These are phyloP conservation scores for Penicillium atrosanguineum DNA, from an alignment of 495 filamentous ascomycete species.

Conservation along the genomic window DNA sequence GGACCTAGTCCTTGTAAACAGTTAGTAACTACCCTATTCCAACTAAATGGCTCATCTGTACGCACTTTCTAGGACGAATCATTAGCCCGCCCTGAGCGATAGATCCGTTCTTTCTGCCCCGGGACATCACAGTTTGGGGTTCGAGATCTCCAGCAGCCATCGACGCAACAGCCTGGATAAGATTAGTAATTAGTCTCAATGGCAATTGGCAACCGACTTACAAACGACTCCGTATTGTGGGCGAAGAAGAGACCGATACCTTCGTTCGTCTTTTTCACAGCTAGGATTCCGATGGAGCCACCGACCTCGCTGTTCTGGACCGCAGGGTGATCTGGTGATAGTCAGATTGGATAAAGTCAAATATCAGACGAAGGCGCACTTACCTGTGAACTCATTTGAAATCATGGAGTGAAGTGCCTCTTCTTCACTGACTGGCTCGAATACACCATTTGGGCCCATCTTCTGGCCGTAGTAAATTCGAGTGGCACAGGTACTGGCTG, in stretches of 20 bases:
- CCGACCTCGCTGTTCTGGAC: constrained; percentile 66
- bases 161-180: constrained; percentile 67
- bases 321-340: constrained; percentile 61
- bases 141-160: constrained; percentile 90
- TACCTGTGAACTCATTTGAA: constrained; percentile 73
- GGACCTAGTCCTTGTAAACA: background rate
- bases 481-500: constrained; percentile 73
- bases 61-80: constrained; percentile 13
- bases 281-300: constrained; percentile 80
- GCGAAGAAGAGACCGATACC: constrained; percentile 80
- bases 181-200: constrained; percentile 2
- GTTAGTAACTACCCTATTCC: background rate
- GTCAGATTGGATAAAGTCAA: background rate
- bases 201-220: constrained; percentile 27
- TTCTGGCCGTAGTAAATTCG: constrained; percentile 67
- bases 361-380: background rate
- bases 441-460: constrained; percentile 55
- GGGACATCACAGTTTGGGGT: constrained; percentile 15
- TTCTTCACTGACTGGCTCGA: constrained; percentile 67
- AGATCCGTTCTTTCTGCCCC: background rate
- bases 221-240: constrained; percentile 91
- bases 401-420: constrained; percentile 70
- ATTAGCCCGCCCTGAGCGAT: constrained; percentile 1
- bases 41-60: background rate
- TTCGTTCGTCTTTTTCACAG: constrained; percentile 70